These are phyloP conservation scores for Rhododendron ferrugineum DNA, from an alignment of 148 eudicot species.

Conservation along the genomic window DNA sequence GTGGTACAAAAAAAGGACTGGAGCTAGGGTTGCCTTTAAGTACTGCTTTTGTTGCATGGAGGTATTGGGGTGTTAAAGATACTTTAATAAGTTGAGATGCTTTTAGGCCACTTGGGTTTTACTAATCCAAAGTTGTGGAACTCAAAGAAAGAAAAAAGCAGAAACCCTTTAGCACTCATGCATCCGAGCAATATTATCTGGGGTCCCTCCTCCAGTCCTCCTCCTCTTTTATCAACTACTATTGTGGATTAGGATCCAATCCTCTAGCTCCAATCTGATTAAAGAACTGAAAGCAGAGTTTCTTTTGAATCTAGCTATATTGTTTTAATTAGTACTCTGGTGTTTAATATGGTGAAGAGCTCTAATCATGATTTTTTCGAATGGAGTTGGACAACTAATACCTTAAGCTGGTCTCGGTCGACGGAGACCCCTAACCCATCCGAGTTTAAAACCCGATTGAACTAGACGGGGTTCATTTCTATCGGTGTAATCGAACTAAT, in stretches of 20 bases:
- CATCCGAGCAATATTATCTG: background rate
- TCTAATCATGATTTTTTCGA: background rate
- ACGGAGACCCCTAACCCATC: background rate
- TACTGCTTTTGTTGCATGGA: background rate
- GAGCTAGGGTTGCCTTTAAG: background rate
- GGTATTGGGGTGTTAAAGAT: background rate
- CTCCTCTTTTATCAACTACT: slow-evolving; percentile 2
- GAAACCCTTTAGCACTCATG: slow-evolving; percentile 1
- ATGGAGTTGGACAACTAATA: background rate
- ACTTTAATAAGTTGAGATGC: slow-evolving; percentile 11
- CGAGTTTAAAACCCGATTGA: background rate
- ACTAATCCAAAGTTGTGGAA: slow-evolving; percentile 5
- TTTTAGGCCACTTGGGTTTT: slow-evolving; percentile 2
- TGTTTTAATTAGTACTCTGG: background rate
- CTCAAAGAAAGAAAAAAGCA: background rate
- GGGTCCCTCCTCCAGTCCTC: background rate
- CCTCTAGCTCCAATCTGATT: background rate
- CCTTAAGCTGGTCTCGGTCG: background rate
- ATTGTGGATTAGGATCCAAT: background rate
- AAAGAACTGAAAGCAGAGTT: background rate
- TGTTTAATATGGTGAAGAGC: background rate
- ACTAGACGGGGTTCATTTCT: background rate
- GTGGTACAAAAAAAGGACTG: background rate
- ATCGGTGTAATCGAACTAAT: background rate
- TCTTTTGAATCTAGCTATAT: background rate